Percentiles rank a stretch among this genome's conserved stretches.
Evolutionary conservation across 805 yeast genomes (phyloP).

Genomic region (Myxozyma udenii): DNA sequence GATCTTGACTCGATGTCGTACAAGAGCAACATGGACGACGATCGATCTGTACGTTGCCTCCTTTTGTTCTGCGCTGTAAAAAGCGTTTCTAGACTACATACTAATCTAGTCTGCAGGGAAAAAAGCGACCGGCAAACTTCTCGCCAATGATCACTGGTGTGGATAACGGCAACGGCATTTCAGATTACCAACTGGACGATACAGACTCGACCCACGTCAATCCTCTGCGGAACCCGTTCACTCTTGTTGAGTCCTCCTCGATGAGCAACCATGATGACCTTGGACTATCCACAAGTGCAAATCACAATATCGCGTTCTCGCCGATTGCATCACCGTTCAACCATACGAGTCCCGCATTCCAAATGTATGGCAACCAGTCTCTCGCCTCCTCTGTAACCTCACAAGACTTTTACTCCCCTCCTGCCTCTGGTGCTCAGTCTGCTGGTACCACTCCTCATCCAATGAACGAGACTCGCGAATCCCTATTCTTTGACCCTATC

Average conservation of each 20-base stretch:
- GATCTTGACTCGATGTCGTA: slow-evolving; percentile 18
- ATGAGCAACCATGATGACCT: slow-evolving; percentile 41
- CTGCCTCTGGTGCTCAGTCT: slow-evolving; percentile 30
- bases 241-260: slow-evolving; percentile 10
- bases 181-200: slow-evolving; percentile 26
- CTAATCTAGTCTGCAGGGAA: slow-evolving; percentile 5
- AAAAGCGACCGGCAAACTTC: slow-evolving; percentile 32
- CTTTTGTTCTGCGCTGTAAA: not conserved
- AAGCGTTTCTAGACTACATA: not conserved
- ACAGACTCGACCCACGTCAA: slow-evolving; percentile 22
- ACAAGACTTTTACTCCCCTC: slow-evolving; percentile 32
- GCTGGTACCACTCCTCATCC: slow-evolving; percentile 32
- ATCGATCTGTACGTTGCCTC: slow-evolving; percentile 12
- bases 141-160: slow-evolving; percentile 28
- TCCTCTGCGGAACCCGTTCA: slow-evolving; percentile 15
- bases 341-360: not conserved
- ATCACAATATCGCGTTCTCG: slow-evolving; percentile 22
- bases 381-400: slow-evolving; percentile 29
- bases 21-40: slow-evolving; percentile 18
- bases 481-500: slow-evolving; percentile 31
- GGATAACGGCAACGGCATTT: slow-evolving; percentile 39
- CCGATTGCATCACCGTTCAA: slow-evolving; percentile 29
- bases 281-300: slow-evolving; percentile 22
- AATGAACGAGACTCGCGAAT: slow-evolving; percentile 27
- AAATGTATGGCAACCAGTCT: slow-evolving; percentile 16